Evolutionary conservation across 768 basidiomycete species (phyloP).

Genomic region (Dentipellis fragilis): DNA sequence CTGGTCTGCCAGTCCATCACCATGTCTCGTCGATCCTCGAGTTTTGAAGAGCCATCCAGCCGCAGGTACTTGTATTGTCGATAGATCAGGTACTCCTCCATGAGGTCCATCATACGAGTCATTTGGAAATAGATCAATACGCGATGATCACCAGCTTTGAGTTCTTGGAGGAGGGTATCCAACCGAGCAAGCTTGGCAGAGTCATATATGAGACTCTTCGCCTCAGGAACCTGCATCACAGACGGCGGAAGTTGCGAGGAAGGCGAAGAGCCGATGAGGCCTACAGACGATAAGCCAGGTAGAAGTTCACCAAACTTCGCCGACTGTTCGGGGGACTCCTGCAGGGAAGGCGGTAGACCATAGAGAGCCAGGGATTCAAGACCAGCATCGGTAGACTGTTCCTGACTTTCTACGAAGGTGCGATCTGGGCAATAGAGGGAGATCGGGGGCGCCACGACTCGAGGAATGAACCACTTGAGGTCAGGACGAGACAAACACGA

Average conservation of each 20-base stretch:
- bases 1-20: constrained; percentile 98
- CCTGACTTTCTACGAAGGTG: constrained; percentile 66
- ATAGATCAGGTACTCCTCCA: constrained; percentile 97
- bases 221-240: constrained; percentile 88
- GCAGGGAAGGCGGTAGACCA: constrained; percentile 63
- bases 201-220: constrained; percentile 90
- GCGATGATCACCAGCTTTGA: constrained; percentile 88
- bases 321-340: constrained; percentile 47
- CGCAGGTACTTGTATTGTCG: constrained; percentile 93
- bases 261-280: constrained; percentile 60
- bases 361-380: constrained; percentile 69
- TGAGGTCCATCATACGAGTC: constrained; percentile 99
- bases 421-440: constrained; percentile 63
- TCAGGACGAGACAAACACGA: constrained; percentile 76
- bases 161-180: constrained; percentile 80
- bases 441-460: constrained; percentile 79
- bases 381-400: constrained; percentile 53
- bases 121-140: constrained; percentile 98
- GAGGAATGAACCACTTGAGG: constrained; percentile 80
- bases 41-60: constrained; percentile 86
- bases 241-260: constrained; percentile 68
- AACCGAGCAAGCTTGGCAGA: constrained; percentile 92
- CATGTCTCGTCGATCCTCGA: constrained; percentile 97
- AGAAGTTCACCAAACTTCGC: constrained; percentile 35
- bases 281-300: constrained; percentile 53